Percentiles rank a stretch among this genome's conserved stretches.
Conservation (phyloP, 2,329 filamentous ascomycete species). For the Hypoxylon sp. region DNA sequence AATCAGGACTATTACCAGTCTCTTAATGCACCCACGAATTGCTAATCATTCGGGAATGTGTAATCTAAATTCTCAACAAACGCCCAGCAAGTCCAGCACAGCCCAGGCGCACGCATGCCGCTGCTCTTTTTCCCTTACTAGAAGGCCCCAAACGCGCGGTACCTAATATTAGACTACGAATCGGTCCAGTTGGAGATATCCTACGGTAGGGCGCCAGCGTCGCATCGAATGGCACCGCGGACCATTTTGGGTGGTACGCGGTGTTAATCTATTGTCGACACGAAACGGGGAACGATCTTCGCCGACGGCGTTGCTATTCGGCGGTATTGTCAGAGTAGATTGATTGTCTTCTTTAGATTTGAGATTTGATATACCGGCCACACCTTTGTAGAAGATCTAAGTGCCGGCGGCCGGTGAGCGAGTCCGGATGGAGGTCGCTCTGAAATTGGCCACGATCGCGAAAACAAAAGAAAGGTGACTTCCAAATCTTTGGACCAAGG, state of each 20-base stretch:
- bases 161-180: background rate
- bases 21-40: background rate
- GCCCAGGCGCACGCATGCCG: background rate
- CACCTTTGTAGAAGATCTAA: background rate
- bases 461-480: too few relatives aligned
- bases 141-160: background rate
- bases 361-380: background rate
- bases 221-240: background rate
- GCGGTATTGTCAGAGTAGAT: background rate
- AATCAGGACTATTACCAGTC: background rate
- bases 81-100: background rate
- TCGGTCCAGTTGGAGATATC: background rate
- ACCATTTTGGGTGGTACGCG: background rate
- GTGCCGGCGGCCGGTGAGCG: background rate
- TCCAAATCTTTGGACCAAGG: too few relatives aligned
- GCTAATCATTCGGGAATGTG: background rate
- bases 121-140: background rate
- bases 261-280: background rate
- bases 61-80: background rate
- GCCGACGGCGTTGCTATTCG: background rate
- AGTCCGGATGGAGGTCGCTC: background rate
- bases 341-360: too few relatives aligned
- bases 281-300: constrained; percentile 1
- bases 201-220: background rate
- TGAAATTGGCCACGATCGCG: too few relatives aligned